Base-by-base conservation (phyloP, 441 rosid genomes). In the Mallotus repandus region DNA sequence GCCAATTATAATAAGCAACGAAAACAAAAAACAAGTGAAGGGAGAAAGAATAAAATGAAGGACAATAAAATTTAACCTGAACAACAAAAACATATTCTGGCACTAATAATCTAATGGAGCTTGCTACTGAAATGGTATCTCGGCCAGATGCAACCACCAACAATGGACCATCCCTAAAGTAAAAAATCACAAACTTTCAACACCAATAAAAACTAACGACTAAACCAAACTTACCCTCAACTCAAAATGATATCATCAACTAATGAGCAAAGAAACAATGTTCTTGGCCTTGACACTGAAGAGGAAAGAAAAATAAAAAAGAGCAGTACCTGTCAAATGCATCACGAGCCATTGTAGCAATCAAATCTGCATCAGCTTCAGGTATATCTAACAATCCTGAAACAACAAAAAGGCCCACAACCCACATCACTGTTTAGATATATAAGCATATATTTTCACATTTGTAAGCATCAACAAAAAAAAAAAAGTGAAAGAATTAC, bases 91-190 rank as follows among this genome's bases (percentile, higher is more conserved):
- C 95, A 57, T 82, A 85, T 59, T 93, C 93, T 8, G 91, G 85
- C 72, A 98, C 98, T 69, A 91, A 84, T 77, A 82, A 86, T 82
- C 84, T 91, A 75, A 95, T 90, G 46, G 90, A 85, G 82, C 95
- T 91, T 62, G 97, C 84, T 79, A 85, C 77, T 68, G 91, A 78
- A 79, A 88, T 80, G 56, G 98, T 95, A 76, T 91, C 98, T 74
- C 90, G 76, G 41, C 99, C 99, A 45, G 96, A 89, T 67, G 99
- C 98, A 81, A 93, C 84, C 68, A 95, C 92, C 85, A 95, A 83
- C 70, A 91, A 73, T 11, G 97, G 97, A 67, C 98, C 99, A 65
- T 91, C 92, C 87, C 99, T 93, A 68, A 68, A 63, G 19, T 25
- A 41, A 72, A 73, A 76, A 35, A 22, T 54, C 45, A 56, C 15